These are phyloP conservation scores for Penicillium griseofulvum DNA, from an alignment of 2,329 filamentous ascomycete species.

Conservation along the genomic window DNA sequence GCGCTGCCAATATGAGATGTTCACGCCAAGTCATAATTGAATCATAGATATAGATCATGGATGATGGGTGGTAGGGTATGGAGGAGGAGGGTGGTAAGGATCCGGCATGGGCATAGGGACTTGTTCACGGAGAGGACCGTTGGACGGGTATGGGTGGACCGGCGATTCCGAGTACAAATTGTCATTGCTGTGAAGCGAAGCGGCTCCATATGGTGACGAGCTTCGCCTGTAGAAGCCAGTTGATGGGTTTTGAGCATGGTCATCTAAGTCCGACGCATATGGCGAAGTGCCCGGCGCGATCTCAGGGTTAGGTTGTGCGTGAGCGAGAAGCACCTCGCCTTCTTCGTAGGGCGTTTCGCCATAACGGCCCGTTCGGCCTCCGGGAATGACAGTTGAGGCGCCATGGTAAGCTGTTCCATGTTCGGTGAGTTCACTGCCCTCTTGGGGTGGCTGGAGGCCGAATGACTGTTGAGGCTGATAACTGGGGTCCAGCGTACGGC, in stretches of 20 bases:
- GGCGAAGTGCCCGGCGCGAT: conserved; percentile 22
- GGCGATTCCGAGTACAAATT: conserved; percentile 6
- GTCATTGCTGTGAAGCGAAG: conserved; percentile 10
- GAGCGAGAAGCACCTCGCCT: conserved; percentile 38
- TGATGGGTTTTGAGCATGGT: conserved; percentile 15
- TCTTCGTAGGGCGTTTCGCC: conserved; percentile 31
- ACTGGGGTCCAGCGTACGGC: conserved; percentile 40
- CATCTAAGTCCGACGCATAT: conserved; percentile 20
- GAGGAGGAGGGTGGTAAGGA: conserved; percentile 28
- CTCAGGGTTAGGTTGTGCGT: conserved; percentile 39
- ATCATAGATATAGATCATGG: conserved; percentile 12
- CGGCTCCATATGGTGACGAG: conserved; percentile 15
- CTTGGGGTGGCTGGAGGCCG: conserved; percentile 25
- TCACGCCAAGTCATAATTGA: conserved; percentile 2
- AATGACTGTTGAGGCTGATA: conserved; percentile 36
- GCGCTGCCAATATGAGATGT: background rate
- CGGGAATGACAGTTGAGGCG: conserved; percentile 21
- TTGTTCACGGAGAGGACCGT: conserved; percentile 30
- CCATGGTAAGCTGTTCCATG: conserved; percentile 30
- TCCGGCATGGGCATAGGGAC: conserved; percentile 34
- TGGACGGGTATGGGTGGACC: conserved; percentile 17
- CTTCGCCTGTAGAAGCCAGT: conserved; percentile 13
- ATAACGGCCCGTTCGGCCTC: conserved; percentile 26
- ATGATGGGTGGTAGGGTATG: conserved; percentile 22
- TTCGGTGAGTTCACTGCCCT: conserved; percentile 6